phyloP scores from a whole-genome alignment of 2,329 filamentous ascomycete genomes.

The Blumeria graminis region DNA sequence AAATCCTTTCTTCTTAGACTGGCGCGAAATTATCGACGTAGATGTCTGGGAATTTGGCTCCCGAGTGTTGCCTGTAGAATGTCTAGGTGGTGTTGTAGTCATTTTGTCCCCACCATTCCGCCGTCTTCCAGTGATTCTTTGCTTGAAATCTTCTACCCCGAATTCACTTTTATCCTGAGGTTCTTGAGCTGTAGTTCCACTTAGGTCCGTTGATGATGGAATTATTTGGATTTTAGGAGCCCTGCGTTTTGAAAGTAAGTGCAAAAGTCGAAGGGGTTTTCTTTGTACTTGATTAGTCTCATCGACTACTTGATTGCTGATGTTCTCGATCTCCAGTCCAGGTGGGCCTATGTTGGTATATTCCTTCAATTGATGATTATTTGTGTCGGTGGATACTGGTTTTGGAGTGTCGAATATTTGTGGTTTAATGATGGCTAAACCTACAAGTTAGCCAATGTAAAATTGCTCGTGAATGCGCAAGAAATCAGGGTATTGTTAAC shows the following conservation, averaged over 20 bases:
- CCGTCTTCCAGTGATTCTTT: slow-evolving; percentile 36
- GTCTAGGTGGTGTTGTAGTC: slow-evolving; percentile 23
- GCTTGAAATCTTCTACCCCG: slow-evolving; percentile 39
- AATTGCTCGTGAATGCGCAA: not conserved
- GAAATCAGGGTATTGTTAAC: not conserved
- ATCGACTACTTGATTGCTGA: slow-evolving; percentile 8
- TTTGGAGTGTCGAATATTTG: slow-evolving; percentile 10
- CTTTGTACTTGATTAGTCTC: slow-evolving; percentile 10
- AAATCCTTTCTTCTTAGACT: slow-evolving; percentile 19
- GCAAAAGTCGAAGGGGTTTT: slow-evolving; percentile 27
- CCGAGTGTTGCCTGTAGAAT: slow-evolving; percentile 17
- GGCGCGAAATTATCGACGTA: slow-evolving; percentile 10
- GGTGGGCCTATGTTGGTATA: slow-evolving; percentile 11
- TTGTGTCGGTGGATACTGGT: slow-evolving; percentile 11
- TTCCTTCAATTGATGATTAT: slow-evolving; percentile 13
- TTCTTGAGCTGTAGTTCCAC: slow-evolving; percentile 33
- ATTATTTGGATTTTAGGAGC: slow-evolving; percentile 35
- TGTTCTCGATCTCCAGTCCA: slow-evolving; percentile 11
- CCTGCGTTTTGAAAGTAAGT: slow-evolving; percentile 37
- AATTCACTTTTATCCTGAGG: slow-evolving; percentile 36
- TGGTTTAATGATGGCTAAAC: slow-evolving; percentile 9
- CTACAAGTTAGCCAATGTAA: not conserved
- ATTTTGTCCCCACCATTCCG: slow-evolving; percentile 41
- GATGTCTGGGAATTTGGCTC: slow-evolving; percentile 15
- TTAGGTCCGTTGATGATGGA: slow-evolving; percentile 32